A percentile compares a stretch with the other conserved stretches of the same genome.
Evolutionary conservation across 2,329 filamentous ascomycete species (phyloP).

Genomic region (Fusarium sp.): DNA sequence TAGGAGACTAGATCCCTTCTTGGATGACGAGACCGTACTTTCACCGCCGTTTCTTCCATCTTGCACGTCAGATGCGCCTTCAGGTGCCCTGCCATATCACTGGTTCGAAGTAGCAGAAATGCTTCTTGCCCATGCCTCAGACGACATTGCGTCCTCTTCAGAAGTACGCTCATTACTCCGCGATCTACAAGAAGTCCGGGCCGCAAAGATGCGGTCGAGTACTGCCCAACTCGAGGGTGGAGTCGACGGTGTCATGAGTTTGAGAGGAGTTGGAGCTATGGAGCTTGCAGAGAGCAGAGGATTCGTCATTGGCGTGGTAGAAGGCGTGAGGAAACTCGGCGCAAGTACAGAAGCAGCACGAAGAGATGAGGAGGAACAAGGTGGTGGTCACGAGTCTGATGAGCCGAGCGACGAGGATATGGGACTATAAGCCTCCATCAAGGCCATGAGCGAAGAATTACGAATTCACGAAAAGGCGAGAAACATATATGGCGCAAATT

Average conservation of each 20-base stretch:
- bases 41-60: conserved; percentile 84
- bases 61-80: conserved; percentile 76
- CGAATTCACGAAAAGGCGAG: conserved; percentile 1
- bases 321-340: conserved; percentile 87
- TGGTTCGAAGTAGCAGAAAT: conserved; percentile 94
- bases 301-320: conserved; percentile 87
- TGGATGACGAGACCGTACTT: conserved; percentile 53
- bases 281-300: conserved; percentile 89
- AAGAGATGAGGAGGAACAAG: conserved; percentile 80
- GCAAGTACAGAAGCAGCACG: conserved; percentile 82
- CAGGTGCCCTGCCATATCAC: conserved; percentile 86
- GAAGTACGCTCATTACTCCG: conserved; percentile 80
- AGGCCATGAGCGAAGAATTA: neutral
- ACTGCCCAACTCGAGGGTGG: conserved; percentile 78
- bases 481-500: conserved; percentile 6
- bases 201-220: conserved; percentile 86
- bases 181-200: conserved; percentile 87
- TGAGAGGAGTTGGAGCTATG: conserved; percentile 87
- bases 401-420: conserved; percentile 69
- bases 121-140: conserved; percentile 84
- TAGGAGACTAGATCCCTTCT: conserved; percentile 47
- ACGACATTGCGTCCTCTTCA: conserved; percentile 82
- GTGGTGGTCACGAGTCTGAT: conserved; percentile 70
- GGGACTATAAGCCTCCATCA: conserved; percentile 53
- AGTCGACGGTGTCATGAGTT: conserved; percentile 75